These are phyloP conservation scores for Populus hybrid DNA, from an alignment of 441 rosid genomes.

Conservation along the genomic window DNA sequence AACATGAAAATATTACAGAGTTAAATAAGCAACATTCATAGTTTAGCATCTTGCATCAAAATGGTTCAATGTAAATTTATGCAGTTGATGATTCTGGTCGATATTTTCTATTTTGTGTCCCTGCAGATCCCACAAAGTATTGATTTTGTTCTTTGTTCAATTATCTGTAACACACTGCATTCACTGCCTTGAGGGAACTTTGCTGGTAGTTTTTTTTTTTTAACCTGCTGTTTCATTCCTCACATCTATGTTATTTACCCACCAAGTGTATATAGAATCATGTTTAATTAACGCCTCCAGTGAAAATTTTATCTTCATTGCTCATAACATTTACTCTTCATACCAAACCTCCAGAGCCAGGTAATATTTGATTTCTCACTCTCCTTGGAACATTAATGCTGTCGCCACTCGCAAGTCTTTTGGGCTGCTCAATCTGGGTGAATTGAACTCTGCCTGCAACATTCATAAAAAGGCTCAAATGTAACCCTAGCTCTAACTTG, in stretches of 20 bases:
- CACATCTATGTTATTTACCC: background rate
- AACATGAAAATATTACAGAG: background rate
- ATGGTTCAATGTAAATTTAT: background rate
- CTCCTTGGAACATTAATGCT: no score
- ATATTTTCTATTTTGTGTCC: background rate
- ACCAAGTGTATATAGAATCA: background rate
- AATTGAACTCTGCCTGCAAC: background rate
- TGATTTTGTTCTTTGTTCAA: slow-evolving; percentile 68
- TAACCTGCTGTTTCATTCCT: background rate
- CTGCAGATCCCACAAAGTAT: slow-evolving; percentile 89
- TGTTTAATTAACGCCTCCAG: background rate
- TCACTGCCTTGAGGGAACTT: slow-evolving; percentile 84
- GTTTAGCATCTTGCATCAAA: background rate
- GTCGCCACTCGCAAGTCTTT: background rate
- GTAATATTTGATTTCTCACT: background rate
- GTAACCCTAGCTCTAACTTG: background rate
- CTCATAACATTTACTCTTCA: background rate
- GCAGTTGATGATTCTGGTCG: background rate
- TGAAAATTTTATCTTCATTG: background rate
- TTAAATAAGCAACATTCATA: background rate
- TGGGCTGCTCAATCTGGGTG: background rate
- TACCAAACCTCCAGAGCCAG: background rate
- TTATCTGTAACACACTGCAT: slow-evolving; percentile 63
- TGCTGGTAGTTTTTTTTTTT: slow-evolving; percentile 52
- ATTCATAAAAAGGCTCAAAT: background rate